A percentile compares a stretch with the other conserved stretches of the same genome.
Conservation (phyloP, 768 basidiomycete genomes). For the Paxillus ammoniavirescens region DNA sequence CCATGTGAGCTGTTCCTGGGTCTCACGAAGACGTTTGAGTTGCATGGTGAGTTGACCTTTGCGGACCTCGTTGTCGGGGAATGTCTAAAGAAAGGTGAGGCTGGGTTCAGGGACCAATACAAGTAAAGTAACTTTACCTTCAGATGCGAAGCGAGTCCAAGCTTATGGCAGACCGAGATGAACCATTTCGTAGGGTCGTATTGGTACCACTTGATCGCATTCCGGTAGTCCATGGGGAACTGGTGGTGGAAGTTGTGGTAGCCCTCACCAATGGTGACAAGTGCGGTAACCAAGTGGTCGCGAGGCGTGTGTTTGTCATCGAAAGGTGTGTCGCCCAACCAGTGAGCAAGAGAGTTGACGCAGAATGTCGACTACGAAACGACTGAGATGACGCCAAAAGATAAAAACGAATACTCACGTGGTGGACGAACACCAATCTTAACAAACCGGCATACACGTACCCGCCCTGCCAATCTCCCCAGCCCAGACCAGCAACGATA, state of each 20-base stretch:
- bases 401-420: slow-evolving; percentile 47
- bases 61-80: slow-evolving; percentile 69
- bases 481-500: slow-evolving; percentile 70
- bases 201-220: slow-evolving; percentile 89
- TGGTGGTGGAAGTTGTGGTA: slow-evolving; percentile 99
- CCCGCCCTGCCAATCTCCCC: slow-evolving; percentile 87
- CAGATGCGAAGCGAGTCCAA: slow-evolving; percentile 57
- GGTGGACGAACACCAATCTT: slow-evolving; percentile 83
- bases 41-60: slow-evolving; percentile 96
- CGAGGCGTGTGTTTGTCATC: slow-evolving; percentile 94
- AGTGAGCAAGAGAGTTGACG: slow-evolving; percentile 95
- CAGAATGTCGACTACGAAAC: slow-evolving; percentile 84
- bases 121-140: slow-evolving; percentile 35
- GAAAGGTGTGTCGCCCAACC: slow-evolving; percentile 90
- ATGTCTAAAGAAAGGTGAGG: slow-evolving; percentile 29
- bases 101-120: not conserved
- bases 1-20: slow-evolving; percentile 77
- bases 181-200: slow-evolving; percentile 96
- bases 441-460: slow-evolving; percentile 82
- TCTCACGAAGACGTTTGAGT: slow-evolving; percentile 79
- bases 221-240: slow-evolving; percentile 97
- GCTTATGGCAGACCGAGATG: slow-evolving; percentile 47
- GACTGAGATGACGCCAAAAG: not conserved
- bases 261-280: slow-evolving; percentile 91
- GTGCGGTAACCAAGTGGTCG: slow-evolving; percentile 85